Evolutionary conservation across 2,329 filamentous ascomycete genomes (phyloP).

Genomic region (Aplosporella prunicola): DNA sequence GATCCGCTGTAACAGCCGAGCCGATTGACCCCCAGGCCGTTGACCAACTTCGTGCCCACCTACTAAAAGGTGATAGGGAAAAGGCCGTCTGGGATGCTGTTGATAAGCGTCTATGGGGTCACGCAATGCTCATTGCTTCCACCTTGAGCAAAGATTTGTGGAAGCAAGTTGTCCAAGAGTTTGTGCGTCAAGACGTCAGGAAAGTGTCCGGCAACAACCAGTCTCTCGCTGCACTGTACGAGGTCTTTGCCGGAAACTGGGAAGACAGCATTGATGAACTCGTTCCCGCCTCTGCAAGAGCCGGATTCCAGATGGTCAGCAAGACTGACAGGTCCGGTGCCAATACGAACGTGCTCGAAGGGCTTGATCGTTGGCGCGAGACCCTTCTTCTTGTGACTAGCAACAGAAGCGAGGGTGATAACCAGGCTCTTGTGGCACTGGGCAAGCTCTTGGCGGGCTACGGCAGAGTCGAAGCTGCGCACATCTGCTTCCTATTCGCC

Average conservation of each 20-base stretch:
- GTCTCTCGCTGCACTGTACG: slow-evolving; percentile 82
- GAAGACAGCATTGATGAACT: slow-evolving; percentile 95
- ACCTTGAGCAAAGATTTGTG: slow-evolving; percentile 67
- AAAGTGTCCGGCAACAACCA: slow-evolving; percentile 70
- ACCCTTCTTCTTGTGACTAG: slow-evolving; percentile 77
- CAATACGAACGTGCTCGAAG: slow-evolving; percentile 66
- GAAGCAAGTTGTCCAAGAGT: slow-evolving; percentile 90
- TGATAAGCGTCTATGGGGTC: slow-evolving; percentile 90
- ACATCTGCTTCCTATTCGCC: slow-evolving; percentile 88
- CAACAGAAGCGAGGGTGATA: slow-evolving; percentile 76
- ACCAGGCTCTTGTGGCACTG: slow-evolving; percentile 65
- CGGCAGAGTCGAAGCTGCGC: slow-evolving; percentile 80
- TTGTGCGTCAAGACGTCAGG: slow-evolving; percentile 90
- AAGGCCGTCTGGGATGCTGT: slow-evolving; percentile 89
- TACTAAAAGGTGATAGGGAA: slow-evolving; percentile 75
- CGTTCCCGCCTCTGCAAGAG: slow-evolving; percentile 82
- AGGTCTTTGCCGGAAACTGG: slow-evolving; percentile 84
- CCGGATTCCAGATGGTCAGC: slow-evolving; percentile 83
- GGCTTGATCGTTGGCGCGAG: slow-evolving; percentile 89
- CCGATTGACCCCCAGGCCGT: slow-evolving; percentile 59
- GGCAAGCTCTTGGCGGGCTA: slow-evolving; percentile 78
- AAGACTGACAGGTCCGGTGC: slow-evolving; percentile 53
- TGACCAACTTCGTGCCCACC: slow-evolving; percentile 60
- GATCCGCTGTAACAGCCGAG: slow-evolving; percentile 43
- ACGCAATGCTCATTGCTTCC: slow-evolving; percentile 84